These are phyloP conservation scores for Sporodiniella umbellata DNA, from an alignment of 371 early-diverging fungal genomes.

Conservation along the genomic window DNA sequence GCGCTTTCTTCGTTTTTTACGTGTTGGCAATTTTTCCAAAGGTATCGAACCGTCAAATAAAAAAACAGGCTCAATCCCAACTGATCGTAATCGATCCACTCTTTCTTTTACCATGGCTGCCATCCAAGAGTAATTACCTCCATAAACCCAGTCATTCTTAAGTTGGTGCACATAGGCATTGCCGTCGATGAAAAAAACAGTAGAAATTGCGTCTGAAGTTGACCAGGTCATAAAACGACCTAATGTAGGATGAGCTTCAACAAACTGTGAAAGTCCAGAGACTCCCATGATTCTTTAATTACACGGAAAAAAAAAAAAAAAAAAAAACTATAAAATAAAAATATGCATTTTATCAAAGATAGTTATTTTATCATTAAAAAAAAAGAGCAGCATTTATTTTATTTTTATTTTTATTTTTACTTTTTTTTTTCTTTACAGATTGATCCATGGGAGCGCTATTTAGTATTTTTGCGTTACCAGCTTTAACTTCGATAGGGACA, in stretches of 20 bases:
- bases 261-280: constrained; percentile 33
- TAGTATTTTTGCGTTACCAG: constrained; percentile 53
- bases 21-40: constrained; percentile 44
- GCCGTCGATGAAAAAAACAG: constrained; percentile 53
- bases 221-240: constrained; percentile 5
- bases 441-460: constrained; percentile 52
- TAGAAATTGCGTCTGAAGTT: background rate
- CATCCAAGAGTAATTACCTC: constrained; percentile 27
- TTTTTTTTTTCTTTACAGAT: background rate
- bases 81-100: constrained; percentile 17
- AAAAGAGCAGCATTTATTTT: background rate
- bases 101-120: constrained; percentile 1
- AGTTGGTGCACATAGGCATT: constrained; percentile 56
- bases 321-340: background rate
- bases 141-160: constrained; percentile 51
- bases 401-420: background rate
- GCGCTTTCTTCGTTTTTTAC: constrained; percentile 47
- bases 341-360: too few relatives aligned
- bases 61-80: constrained; percentile 41
- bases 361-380: too few relatives aligned
- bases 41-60: constrained; percentile 61
- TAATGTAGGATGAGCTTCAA: constrained; percentile 24
- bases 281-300: constrained; percentile 27
- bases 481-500: constrained; percentile 42
- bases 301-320: background rate